Evolutionary conservation across 305 asterid genomes (phyloP), one percentile per base, ranked within the genome.

Genomic region (Fraxinus nigra): DNA sequence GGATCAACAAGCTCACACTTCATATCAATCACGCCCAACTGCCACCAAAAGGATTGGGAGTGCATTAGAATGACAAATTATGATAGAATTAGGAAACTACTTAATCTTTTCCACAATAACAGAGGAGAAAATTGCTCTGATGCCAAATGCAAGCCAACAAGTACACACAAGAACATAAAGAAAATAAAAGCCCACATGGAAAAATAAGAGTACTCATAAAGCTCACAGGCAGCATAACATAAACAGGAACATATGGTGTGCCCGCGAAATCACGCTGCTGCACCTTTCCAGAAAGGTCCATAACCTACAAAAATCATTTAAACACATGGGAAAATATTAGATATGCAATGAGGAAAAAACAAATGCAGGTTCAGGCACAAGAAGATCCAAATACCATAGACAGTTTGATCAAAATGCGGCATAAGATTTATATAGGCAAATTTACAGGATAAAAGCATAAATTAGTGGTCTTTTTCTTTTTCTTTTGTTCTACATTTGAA

Each of bases 171-270:
- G 54, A 80, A 24, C 63, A 33, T 51, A 79, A 69, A 82, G 65
- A 75, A 82, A 74, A 75, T 33, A 56, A 61, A 35, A 51, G 61
- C 54, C 77, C 37, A 72, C 65, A 16, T 7, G 46, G 43, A 72
- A 14, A 72, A 7, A 72, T 10, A 38, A 43, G 30, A 84, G 80
- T 32, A 74, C 75, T 51, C 28, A 34, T 86, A 76, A 75, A 77
- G 89, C 98, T 91, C 88, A 94, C 98, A 69, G 98, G 98, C 80
- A 94, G 90, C 98, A 90, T 91, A 79, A 90, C 95, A 86, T 90
- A 94, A 80, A 93, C 90, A 75, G 98, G 98, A 81, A 93, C 90
- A 90, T 82, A 86, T 56, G 96, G 91, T 40, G 98, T 90, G 79
- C 97, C 98, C 48, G 95, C 82, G 89, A 94, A 94, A 86, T 91